A percentile compares a stretch with the other conserved stretches of the same genome.
These are phyloP conservation scores for Amanita fuliginea DNA, from an alignment of 768 basidiomycete species.

Conservation along the genomic window DNA sequence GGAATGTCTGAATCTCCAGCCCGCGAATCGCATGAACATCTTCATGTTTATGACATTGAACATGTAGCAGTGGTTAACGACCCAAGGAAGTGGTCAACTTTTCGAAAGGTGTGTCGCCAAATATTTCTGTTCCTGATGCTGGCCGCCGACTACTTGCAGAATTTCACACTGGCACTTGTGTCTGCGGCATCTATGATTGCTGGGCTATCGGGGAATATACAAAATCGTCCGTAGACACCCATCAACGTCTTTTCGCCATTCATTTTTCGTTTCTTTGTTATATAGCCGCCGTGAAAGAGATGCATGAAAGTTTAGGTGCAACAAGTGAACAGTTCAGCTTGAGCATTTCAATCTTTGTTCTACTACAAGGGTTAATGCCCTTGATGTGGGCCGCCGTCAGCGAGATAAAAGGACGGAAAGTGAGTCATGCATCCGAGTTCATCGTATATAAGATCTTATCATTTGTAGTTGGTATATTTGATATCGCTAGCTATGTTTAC, in stretches of 20 bases:
- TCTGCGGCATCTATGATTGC: constrained; percentile 46
- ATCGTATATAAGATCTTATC: neutral
- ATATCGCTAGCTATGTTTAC: constrained; percentile 40
- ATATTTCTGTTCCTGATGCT: neutral
- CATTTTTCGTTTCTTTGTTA: neutral
- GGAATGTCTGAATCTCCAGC: neutral
- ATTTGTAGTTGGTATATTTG: constrained; percentile 36
- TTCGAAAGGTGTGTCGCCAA: constrained; percentile 36
- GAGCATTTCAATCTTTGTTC: constrained; percentile 61
- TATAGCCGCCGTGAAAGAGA: constrained; percentile 50
- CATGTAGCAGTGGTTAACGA: constrained; percentile 47
- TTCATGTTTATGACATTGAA: constrained; percentile 30
- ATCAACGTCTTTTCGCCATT: neutral
- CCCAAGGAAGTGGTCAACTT: constrained; percentile 45
- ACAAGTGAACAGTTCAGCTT: constrained; percentile 52
- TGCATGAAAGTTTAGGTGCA: constrained; percentile 50
- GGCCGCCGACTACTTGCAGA: constrained; percentile 15
- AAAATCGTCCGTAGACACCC: constrained; percentile 41
- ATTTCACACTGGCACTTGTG: constrained; percentile 33
- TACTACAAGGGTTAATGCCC: constrained; percentile 59
- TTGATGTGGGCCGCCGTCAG: constrained; percentile 59
- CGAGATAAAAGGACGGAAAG: constrained; percentile 70
- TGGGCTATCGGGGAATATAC: constrained; percentile 47
- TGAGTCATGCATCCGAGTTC: constrained; percentile 14
- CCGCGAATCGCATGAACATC: neutral